Base-by-base conservation (phyloP, 192 early-diverging fungal species). In the Backusella tuberculispora region DNA sequence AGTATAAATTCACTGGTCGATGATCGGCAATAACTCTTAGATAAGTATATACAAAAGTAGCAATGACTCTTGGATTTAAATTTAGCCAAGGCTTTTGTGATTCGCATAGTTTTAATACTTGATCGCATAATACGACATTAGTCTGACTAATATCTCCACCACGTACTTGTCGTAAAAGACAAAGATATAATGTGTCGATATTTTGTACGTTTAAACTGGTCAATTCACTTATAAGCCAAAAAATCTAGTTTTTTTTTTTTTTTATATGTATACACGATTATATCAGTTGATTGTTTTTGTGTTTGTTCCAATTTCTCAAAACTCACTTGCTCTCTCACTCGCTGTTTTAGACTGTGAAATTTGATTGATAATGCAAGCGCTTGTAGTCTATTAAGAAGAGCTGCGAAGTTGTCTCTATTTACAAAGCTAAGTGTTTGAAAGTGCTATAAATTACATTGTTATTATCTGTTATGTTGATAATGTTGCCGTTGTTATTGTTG, bases 171-270 rank as follows among this genome's bases (percentile, higher is more conserved):
- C 88, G 84, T 45, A 87, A 66, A 0, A 93, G 80, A 34, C 64
- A 64, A 48, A 88, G 63, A 26, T 88, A 85, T 0, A 93, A 47
- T 14, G 79, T 72, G 19, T 93, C 92, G 1, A 87, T 74, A 2
- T 81, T 85, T 4, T 74, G 76, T 0, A 87, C 83, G 37, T 81
- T 80, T 12, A 84, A 66, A 4, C 79, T 78, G 6, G 86, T 86
- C n/a, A 93, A 70, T 40, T 88, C 85, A 19, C 79, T 76, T n/a
- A 88, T 66, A 4, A 90, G 41, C 90, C 90, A 93, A 26, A 92
- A 76, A 19, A 92, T 72, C 82, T 90, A 76, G 34, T 73, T 34
- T 34, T 34, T 34, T 34, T 34, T 34, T 34, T 34, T 34, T 34
- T 34, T 34, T 34, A 1, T 34, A 34, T 34, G 29, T 34, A 34